phyloP scores from a whole-genome alignment of 163 green algal genomes.

The Volvox carteri region DNA sequence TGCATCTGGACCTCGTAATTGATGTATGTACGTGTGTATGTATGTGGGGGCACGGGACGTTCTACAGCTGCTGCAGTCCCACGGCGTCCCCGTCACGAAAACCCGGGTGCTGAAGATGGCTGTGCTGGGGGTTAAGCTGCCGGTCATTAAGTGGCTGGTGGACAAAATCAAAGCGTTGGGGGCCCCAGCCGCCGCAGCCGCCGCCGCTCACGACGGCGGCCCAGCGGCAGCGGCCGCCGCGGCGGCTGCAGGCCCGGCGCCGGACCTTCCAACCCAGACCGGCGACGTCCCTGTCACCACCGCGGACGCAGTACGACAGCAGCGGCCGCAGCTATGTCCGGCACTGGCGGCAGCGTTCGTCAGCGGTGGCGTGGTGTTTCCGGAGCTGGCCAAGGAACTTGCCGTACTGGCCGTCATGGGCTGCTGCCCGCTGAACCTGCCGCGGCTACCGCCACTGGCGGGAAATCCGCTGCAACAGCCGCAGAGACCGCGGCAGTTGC shows the following conservation, averaged over 20 bases:
- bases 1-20: too few relatives aligned
- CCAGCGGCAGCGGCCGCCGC: neutral
- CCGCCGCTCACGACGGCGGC: neutral
- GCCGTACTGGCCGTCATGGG: neutral
- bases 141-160: constrained; percentile 2
- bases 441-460: neutral
- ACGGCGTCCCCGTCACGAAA: neutral
- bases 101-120: neutral
- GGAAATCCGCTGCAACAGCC: too few relatives aligned
- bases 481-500: neutral
- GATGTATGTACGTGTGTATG: too few relatives aligned
- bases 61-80: neutral
- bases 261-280: neutral
- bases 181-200: neutral
- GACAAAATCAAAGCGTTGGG: neutral
- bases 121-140: neutral
- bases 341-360: neutral
- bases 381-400: neutral
- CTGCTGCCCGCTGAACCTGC: neutral
- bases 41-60: neutral
- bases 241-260: neutral
- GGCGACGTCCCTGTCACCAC: neutral
- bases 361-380: neutral
- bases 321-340: neutral
- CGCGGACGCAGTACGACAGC: neutral